Percentiles rank a stretch among this genome's conserved stretches.
Evolutionary conservation across 208 protist species (phyloP).

Genomic region (Sergeia podlipaevii): DNA sequence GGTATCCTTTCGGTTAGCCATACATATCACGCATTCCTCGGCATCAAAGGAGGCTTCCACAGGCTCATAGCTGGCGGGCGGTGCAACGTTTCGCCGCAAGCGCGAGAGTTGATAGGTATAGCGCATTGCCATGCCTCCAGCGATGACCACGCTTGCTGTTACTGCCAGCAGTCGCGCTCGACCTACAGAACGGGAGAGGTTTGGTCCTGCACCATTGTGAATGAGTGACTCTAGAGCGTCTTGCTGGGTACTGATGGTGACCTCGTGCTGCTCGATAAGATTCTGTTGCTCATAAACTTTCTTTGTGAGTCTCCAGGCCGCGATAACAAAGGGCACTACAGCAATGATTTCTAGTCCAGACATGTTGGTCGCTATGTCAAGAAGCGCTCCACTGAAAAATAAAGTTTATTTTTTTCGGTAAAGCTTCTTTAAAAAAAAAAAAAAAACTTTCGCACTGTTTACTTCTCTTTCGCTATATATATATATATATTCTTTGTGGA

Average conservation of each 20-base stretch:
- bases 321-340: constrained; percentile 49
- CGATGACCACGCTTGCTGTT: constrained; percentile 13
- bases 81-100: constrained; percentile 8
- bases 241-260: constrained; percentile 50
- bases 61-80: constrained; percentile 51
- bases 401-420: too few species aligned
- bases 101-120: constrained; percentile 20
- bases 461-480: too few species aligned
- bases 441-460: too few species aligned
- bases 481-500: too few species aligned
- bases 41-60: constrained; percentile 31
- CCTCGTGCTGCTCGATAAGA: constrained; percentile 58
- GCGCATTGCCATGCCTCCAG: constrained; percentile 14
- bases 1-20: constrained; percentile 56
- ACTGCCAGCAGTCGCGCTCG: background rate
- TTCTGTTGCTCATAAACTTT: constrained; percentile 51
- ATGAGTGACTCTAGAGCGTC: constrained; percentile 46
- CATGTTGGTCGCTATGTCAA: constrained; percentile 8
- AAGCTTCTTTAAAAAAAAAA: constrained; percentile 12
- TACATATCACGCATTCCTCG: constrained; percentile 72
- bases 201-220: background rate
- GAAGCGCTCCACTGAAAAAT: too few species aligned
- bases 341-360: constrained; percentile 29
- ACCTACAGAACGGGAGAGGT: background rate
- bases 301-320: constrained; percentile 43